These are phyloP conservation scores for Trichophyton rubrum DNA, from an alignment of 2,329 filamentous ascomycete species.

Conservation along the genomic window DNA sequence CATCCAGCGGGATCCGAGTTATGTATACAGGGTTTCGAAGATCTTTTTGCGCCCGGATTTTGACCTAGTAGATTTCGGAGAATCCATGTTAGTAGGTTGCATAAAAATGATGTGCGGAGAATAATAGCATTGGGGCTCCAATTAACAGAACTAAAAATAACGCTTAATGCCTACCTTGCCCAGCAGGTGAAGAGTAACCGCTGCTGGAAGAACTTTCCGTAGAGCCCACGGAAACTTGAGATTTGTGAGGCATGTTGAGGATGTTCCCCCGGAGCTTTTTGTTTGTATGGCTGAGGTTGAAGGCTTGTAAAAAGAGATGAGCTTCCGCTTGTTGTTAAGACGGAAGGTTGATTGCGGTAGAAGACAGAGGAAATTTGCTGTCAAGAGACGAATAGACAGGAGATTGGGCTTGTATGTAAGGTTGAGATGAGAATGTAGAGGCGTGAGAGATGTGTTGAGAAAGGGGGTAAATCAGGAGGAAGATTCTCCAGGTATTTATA, in stretches of 20 bases:
- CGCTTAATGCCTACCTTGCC: background rate
- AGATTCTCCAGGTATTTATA: slow-evolving; percentile 4
- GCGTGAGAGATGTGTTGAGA: background rate
- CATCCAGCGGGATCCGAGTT: background rate
- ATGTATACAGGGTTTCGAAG: background rate
- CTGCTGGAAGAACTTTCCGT: background rate
- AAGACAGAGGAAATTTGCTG: background rate
- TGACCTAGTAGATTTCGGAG: background rate
- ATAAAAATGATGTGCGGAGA: background rate
- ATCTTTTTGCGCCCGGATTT: background rate
- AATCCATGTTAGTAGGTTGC: background rate
- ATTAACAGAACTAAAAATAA: background rate
- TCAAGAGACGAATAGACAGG: background rate
- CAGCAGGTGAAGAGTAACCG: background rate
- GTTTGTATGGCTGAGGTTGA: background rate
- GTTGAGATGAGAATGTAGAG: background rate
- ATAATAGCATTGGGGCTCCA: background rate
- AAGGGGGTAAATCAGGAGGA: background rate
- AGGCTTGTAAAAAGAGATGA: background rate
- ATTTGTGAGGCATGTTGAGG: slow-evolving; percentile 1
- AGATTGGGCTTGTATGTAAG: slow-evolving; percentile 2
- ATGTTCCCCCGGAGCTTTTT: background rate
- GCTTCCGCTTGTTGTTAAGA: background rate
- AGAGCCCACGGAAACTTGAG: background rate
- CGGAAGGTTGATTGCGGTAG: background rate